Base-by-base conservation (phyloP, 306 rosid genomes). In the Lotus japonicus region DNA sequence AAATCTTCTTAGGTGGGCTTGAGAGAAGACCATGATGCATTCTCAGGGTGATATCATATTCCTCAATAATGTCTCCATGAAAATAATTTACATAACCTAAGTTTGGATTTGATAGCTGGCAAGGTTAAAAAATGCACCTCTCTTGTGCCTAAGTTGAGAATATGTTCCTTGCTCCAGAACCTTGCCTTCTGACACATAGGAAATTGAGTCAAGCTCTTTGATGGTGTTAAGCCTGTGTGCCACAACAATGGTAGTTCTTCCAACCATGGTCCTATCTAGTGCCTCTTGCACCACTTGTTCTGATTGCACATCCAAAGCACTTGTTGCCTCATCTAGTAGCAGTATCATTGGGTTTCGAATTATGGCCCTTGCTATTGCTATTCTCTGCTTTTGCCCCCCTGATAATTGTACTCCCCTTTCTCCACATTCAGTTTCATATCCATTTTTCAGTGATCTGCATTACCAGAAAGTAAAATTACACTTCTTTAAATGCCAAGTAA, bases 371-470 rank as follows among this genome's bases (percentile, higher is more conserved):
- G 99, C 97, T 43, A 94, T 90, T 63, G 95, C 96, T 58, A 94
- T 81, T 77, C 99, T 85, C 44, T 94, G 99, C 74, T 94, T 94
- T 65, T 94, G 97, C 6, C 99, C 99, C 62, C 99, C 99, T 33
- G 99, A 94, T 10, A 94, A 71, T 50, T 94, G 97, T 45, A 90
- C 96, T 13, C 99, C 99, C 72, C 99, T 85, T 75, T 94, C 97
- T n/a, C 99, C 99, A 51, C 97, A 88, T 73, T 94, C 92, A 0
- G 96, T 88, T 33, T 81, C 88, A 58, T 90, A 94, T 54, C 99
- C 99, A 9, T 90, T 90, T 70, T 85, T 90, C 74, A 94, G 11
- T 53, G 97, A 84, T 58, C 99, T 94, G 42, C 79, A 79, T 63
- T 15, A 49, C 39, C 45, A 31, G 36, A 69, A 19, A 60, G 2